phyloP scores from a whole-genome alignment of 345 rosid species.

The Eucalyptus camaldulensis region DNA sequence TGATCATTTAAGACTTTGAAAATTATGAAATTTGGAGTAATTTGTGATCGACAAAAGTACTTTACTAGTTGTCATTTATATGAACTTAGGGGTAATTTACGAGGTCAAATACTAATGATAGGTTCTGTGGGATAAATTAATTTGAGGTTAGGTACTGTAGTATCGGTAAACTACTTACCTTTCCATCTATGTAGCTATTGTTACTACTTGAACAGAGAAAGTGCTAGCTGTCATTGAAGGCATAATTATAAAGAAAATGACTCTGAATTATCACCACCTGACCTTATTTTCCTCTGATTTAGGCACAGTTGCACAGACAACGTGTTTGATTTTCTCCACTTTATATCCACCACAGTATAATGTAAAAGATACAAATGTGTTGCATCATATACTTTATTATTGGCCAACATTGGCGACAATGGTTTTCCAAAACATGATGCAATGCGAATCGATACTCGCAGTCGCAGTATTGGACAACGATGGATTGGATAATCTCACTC shows the following conservation, averaged over 20 bases:
- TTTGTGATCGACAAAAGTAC: accelerated
- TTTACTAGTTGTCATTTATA: not conserved
- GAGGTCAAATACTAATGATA: not conserved
- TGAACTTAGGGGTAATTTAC: not conserved
- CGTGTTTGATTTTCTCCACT: not conserved
- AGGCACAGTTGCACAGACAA: not conserved
- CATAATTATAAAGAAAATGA: not conserved
- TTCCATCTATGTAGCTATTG: not conserved
- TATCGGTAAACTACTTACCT: not conserved
- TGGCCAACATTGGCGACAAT: too few relatives aligned
- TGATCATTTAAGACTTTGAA: not conserved
- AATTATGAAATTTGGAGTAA: not conserved
- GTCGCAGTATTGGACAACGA: not conserved
- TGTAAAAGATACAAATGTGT: too few relatives aligned
- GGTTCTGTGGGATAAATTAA: not conserved
- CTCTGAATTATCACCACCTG: not conserved
- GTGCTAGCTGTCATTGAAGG: not conserved
- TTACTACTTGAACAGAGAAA: not conserved
- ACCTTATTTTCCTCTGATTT: not conserved
- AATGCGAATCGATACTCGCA: not conserved
- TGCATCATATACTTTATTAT: too few relatives aligned
- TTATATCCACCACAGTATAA: too few relatives aligned
- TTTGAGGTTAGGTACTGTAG: not conserved
- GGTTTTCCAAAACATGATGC: not conserved
- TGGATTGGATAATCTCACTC: not conserved